phyloP scores from a whole-genome alignment of 306 rosid species.

The Prunus kanzakura region DNA sequence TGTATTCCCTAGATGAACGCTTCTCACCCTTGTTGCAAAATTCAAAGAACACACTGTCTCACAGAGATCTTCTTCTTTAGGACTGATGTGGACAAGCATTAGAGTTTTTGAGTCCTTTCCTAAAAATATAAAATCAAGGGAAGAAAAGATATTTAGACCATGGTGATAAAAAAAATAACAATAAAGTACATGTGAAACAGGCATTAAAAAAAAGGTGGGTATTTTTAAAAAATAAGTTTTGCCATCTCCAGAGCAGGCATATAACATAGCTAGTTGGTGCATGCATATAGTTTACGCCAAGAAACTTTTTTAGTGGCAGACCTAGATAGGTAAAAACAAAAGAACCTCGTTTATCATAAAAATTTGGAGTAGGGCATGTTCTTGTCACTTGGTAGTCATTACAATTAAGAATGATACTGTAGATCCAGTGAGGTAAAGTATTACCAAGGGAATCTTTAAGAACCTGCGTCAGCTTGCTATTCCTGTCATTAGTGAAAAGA shows the following conservation, averaged over 20 bases:
- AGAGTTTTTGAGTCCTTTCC: conserved; percentile 43
- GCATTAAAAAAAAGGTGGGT: neutral
- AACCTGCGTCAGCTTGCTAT: conserved; percentile 47
- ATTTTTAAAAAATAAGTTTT: neutral
- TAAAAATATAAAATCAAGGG: conserved; percentile 10
- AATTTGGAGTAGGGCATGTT: neutral
- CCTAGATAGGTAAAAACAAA: neutral
- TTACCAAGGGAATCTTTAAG: conserved; percentile 44
- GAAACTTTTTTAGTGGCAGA: neutral
- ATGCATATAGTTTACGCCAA: neutral
- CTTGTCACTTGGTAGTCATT: neutral
- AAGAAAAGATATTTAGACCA: conserved; percentile 4
- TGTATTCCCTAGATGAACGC: conserved; percentile 28
- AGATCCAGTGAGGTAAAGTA: conserved; percentile 4
- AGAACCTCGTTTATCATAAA: neutral
- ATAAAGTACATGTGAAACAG: too few relatives aligned
- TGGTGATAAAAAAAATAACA: neutral
- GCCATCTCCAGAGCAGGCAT: neutral
- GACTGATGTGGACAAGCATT: conserved; percentile 41
- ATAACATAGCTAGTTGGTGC: neutral
- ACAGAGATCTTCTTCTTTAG: conserved; percentile 39
- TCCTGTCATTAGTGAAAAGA: conserved; percentile 27
- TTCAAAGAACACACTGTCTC: conserved; percentile 40
- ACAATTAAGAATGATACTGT: neutral
- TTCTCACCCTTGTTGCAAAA: conserved; percentile 37